Evolutionary conservation across 306 rosid species (phyloP), one percentile per base, ranked within the genome.

Genomic region (Potentilla sterilis): DNA sequence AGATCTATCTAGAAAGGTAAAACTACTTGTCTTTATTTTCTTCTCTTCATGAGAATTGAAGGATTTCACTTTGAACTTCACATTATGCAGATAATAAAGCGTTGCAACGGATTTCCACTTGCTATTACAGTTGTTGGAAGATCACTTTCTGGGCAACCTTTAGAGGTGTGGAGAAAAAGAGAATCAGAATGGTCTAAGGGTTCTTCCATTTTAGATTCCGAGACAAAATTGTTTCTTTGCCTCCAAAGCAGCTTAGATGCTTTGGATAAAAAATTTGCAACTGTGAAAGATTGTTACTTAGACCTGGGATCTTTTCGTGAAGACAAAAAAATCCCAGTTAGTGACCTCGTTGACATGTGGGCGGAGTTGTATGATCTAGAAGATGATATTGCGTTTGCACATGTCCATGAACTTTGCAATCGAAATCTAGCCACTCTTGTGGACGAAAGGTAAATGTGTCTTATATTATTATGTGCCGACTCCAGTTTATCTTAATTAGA

Each of bases 231-330:
- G 66, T 83, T 83, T 62, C 41, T 32, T 10, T 70, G 82, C 73
- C 89, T 90, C 37, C 79, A 85, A 55, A 78, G 80, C 19, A 78
- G 81, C 79, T 63, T 88, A 5, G 88, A 83, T 77, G 79, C 65
- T 2, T 54, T 61, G 47, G 69, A 85, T 21, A 24, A 79, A 6
- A 28, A 74, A 7, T 77, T 72, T 65, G 14, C 19, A 9, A 44
- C 19, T 9, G 67, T 51, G 59, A 87, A 67, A 76, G 82, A 88
- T 48, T 75, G 88, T 70, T 90, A 88, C 77, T 15, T 51, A 68
- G 89, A 90, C 79, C 62, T 90, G 15, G 78, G 88, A 66, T 81
- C 82, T 22, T 90, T 90, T 80, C 92, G 91, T 12, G 89, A 85
- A 72, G 89, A 77, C 46, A 84, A 85, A 18, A 76, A 74, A 80